Percentiles rank a stretch among this genome's conserved stretches.
Conservation (phyloP, 371 early-diverging fungal species). For the Parasitella parasitica region DNA sequence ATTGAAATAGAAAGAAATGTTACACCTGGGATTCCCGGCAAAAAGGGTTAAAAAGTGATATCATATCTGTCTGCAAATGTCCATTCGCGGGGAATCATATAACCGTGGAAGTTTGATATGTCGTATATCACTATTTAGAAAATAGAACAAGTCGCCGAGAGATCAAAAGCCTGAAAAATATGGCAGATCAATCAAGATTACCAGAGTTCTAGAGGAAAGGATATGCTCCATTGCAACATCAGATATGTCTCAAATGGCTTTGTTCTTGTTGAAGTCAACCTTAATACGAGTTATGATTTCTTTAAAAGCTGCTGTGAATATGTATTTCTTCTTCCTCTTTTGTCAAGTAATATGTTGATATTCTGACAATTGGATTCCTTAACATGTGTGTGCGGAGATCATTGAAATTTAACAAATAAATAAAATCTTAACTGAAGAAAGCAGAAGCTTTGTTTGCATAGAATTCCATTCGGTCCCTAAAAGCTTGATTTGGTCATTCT, state of each 20-base stretch:
- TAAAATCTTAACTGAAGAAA: neutral
- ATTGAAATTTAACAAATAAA: neutral
- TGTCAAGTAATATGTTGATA: too few relatives aligned
- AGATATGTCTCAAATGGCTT: neutral
- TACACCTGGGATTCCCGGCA: slow-evolving; percentile 2
- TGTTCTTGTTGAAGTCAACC: neutral
- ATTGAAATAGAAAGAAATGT: neutral
- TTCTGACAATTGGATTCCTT: too few relatives aligned
- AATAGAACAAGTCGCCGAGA: neutral
- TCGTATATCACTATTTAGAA: neutral
- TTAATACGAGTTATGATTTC: neutral
- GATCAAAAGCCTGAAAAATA: too few relatives aligned
- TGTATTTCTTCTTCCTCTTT: too few relatives aligned
- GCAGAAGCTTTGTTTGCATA: neutral
- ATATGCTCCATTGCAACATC: too few relatives aligned
- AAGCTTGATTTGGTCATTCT: neutral
- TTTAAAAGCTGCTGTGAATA: too few relatives aligned
- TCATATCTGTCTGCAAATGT: neutral
- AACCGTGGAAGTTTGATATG: neutral
- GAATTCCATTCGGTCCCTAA: slow-evolving; percentile 15
- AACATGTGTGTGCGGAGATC: neutral
- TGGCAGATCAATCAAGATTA: too few relatives aligned
- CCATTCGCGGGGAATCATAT: neutral
- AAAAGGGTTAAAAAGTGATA: slow-evolving; percentile 14
- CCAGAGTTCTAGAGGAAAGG: too few relatives aligned